A percentile compares a stretch with the other conserved stretches of the same genome.
phyloP scores from a whole-genome alignment of 1,284 basidiomycete genomes.

The Ustilago esculenta region DNA sequence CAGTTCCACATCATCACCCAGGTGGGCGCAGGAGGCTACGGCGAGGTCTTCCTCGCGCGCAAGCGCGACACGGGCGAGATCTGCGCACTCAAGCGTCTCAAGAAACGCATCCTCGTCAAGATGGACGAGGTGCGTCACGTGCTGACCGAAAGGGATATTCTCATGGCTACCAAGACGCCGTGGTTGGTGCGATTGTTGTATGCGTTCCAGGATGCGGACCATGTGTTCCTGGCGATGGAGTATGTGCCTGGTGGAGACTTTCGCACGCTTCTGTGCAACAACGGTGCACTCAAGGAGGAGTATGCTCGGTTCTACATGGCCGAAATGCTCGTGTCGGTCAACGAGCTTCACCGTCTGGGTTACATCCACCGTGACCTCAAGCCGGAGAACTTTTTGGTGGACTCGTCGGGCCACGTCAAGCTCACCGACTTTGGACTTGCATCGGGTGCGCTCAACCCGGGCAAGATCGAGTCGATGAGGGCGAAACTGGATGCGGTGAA shows the following conservation, averaged over 20 bases:
- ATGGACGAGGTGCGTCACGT: conserved; percentile 67
- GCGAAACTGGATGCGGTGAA: conserved; percentile 97
- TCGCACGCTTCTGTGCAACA: conserved; percentile 66
- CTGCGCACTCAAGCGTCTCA: conserved; percentile 65
- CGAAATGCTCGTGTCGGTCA: conserved; percentile 67
- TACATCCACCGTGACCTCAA: conserved; percentile 88
- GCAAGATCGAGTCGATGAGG: conserved; percentile 91
- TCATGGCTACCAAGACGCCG: conserved; percentile 65
- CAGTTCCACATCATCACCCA: conserved; percentile 67
- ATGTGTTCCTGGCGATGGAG: conserved; percentile 71
- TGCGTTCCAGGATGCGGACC: conserved; percentile 65
- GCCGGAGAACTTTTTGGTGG: conserved; percentile 98
- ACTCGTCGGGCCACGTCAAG: conserved; percentile 95
- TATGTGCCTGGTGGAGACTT: conserved; percentile 67
- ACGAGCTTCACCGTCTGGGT: conserved; percentile 63
- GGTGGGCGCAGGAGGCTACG: conserved; percentile 66
- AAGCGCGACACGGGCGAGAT: conserved; percentile 66
- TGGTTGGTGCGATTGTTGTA: conserved; percentile 65
- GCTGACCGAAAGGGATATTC: conserved; percentile 65
- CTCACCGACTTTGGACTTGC: conserved; percentile 98
- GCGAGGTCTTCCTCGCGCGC: conserved; percentile 65
- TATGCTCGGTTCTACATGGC: conserved; percentile 66
- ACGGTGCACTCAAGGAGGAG: conserved; percentile 69
- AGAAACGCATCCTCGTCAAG: conserved; percentile 65
- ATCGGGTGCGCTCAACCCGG: conserved; percentile 93